Conservation (phyloP, 345 rosid species). For the Eucalyptus caleyi region DNA sequence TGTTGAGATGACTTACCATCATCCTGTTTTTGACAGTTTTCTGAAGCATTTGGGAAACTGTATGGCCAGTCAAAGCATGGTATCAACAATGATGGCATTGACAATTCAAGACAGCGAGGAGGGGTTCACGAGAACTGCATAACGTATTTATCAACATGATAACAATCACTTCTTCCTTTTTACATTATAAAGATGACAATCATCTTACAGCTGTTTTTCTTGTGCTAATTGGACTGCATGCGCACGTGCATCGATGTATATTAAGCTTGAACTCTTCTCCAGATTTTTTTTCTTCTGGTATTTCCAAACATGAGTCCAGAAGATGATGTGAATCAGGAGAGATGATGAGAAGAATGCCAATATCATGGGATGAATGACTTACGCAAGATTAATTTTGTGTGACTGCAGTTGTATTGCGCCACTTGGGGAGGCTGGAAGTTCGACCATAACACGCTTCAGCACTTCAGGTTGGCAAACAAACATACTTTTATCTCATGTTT, state of each 20-base stretch:
- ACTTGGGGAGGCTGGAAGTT: constrained; percentile 29
- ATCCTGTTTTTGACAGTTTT: constrained; percentile 31
- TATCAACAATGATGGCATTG: constrained; percentile 41
- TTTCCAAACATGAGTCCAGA: not conserved
- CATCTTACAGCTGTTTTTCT: not conserved
- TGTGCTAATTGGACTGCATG: not conserved
- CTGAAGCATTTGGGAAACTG: constrained; percentile 92
- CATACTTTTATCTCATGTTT: not conserved
- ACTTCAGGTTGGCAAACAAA: constrained; percentile 70
- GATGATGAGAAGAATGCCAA: not conserved
- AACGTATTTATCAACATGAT: constrained; percentile 27
- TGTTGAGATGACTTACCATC: not conserved
- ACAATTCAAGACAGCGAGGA: constrained; percentile 50
- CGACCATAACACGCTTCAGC: constrained; percentile 66
- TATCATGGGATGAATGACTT: not conserved
- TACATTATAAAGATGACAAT: not conserved
- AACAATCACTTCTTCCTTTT: not conserved
- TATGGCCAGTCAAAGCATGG: constrained; percentile 79
- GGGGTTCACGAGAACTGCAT: constrained; percentile 84
- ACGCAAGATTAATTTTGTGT: not conserved
- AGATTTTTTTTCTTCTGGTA: not conserved
- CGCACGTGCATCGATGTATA: not conserved
- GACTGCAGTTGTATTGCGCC: constrained; percentile 50
- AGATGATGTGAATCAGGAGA: not conserved
- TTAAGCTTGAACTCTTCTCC: not conserved